Base-by-base conservation (phyloP, 768 basidiomycete genomes). In the Pholiota conissans region DNA sequence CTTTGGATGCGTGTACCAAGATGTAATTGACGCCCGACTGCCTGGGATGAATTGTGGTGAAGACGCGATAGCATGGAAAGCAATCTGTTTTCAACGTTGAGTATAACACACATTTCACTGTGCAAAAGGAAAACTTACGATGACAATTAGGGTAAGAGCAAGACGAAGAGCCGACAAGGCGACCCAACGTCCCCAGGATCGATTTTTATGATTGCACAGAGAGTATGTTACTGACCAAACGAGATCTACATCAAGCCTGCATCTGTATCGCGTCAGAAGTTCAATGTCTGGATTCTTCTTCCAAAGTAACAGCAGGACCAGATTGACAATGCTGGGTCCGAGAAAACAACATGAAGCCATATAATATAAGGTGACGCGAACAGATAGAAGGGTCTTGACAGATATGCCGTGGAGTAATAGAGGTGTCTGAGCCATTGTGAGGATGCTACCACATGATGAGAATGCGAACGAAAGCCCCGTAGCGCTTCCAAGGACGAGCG, bases 181-280 rank as follows among this genome's bases (percentile, higher is more conserved):
- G 18, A 87, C 65, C 89, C 88, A 91, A 8, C 71, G 67, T 0
- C 76, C 76, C 78, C 83, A 85, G 1, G 75, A 61, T 14, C 76
- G 71, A 5, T 73, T 70, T 42, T 63, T 53, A 22, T 56, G 71
- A 56, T 57, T 65, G 48, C 67, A 76, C 55, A 60, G 58, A 50
- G 60, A 61, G 42, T 61, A 60, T 13, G 72, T 67, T 11, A 76
- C 73, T 4, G 83, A 79, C 90, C 90, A 91, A 3, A 85, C 73
- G 35, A 87, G 76, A 64, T 91, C 90, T 39, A 90, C 73, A 60
- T 89, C 85, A 72, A 87, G 76, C 34, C 70, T 67, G 59, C 90
- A 91, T 18, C 84, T 77, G 57, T 72, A 49, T 62, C 68, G 52
- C 10, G 78, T 64, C 39, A 75, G 73, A 18, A 83, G 65, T 45